These are phyloP conservation scores for Inosperma sp. DNA, from an alignment of 768 basidiomycete genomes.

Conservation along the genomic window DNA sequence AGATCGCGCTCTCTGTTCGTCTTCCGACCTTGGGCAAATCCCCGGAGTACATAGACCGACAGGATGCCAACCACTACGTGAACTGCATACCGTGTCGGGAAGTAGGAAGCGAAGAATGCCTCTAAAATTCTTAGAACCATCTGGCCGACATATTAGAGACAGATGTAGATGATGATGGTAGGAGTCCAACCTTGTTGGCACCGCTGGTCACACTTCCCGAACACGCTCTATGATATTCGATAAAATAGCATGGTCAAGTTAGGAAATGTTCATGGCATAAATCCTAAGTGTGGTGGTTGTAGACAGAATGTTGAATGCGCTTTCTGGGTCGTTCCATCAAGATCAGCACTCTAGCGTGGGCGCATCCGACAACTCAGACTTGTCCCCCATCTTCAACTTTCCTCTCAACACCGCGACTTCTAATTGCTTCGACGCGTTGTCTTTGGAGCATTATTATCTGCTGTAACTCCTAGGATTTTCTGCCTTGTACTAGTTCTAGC, in stretches of 20 bases:
- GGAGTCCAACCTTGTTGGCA: no score
- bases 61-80: conserved; percentile 46
- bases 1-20: conserved; percentile 72
- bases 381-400: no score
- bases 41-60: conserved; percentile 44
- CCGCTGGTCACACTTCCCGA: no score
- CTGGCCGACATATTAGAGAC: conserved; percentile 3
- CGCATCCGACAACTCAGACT: no score
- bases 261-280: no score
- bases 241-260: no score
- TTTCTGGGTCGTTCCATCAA: no score
- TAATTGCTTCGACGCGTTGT: not conserved
- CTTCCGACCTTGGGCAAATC: conserved; percentile 63
- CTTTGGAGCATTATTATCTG: not conserved
- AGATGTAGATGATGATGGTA: conserved; percentile 1
- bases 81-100: conserved; percentile 55
- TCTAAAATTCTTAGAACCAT: conserved; percentile 31
- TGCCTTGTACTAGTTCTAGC: not conserved
- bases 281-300: no score
- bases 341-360: no score
- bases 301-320: no score
- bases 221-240: no score
- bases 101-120: conserved; percentile 30
- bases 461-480: no score
- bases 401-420: conserved; percentile 12